These are phyloP conservation scores for Saccharomyces pastorianus DNA, from an alignment of 1,139 yeast species.

Conservation along the genomic window DNA sequence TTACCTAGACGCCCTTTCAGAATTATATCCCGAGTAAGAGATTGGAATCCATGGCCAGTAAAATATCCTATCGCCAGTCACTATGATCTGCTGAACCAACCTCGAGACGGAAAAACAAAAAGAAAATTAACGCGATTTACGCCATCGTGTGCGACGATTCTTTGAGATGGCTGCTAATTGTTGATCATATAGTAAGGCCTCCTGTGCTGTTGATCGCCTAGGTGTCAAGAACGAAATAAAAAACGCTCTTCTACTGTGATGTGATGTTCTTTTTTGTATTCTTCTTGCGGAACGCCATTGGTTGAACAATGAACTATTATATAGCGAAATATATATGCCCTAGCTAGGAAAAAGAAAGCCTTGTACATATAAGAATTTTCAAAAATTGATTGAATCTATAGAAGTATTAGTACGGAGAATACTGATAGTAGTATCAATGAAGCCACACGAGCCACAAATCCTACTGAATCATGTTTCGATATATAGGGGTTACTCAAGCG, in stretches of 20 bases:
- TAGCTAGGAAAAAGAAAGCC: too few relatives aligned
- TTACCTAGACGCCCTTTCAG: not conserved
- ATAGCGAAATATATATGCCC: too few relatives aligned
- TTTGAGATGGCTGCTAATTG: not conserved
- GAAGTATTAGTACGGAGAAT: not conserved
- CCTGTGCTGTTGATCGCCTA: too few relatives aligned
- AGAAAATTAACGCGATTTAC: not conserved
- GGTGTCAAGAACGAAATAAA: too few relatives aligned
- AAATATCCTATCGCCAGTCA: not conserved
- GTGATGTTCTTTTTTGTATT: too few relatives aligned
- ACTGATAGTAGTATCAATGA: not conserved
- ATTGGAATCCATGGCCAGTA: too few relatives aligned
- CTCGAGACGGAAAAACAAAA: not conserved
- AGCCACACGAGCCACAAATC: not conserved
- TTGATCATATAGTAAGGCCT: not conserved
- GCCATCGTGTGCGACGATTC: not conserved
- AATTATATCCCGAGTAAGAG: not conserved
- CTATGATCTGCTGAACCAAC: not conserved
- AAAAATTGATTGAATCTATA: too few relatives aligned
- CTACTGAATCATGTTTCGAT: not conserved
- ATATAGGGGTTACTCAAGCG: not conserved
- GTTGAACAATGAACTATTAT: not conserved
- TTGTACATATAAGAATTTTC: too few relatives aligned
- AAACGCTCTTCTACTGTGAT: too few relatives aligned
- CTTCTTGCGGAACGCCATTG: not conserved